Evolutionary conservation across 2,329 filamentous ascomycete species (phyloP).

Genomic region (Ceratocystiopsis brevicomis): DNA sequence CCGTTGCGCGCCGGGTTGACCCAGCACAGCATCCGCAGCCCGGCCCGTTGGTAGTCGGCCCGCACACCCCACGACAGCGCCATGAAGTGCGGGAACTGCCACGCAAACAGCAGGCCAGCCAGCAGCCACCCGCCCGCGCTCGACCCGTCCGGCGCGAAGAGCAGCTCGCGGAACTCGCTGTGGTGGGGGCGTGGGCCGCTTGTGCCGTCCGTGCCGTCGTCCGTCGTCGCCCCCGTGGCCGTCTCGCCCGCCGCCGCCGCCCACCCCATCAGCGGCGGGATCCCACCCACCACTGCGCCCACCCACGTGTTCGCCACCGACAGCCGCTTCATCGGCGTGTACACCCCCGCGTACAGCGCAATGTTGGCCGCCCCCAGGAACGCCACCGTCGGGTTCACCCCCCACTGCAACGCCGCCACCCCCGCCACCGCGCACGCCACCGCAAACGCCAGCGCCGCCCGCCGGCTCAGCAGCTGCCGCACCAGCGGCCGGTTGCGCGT

Average conservation of each 20-base stretch:
- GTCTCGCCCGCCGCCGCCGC: slow-evolving; percentile 81
- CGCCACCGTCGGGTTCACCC: slow-evolving; percentile 86
- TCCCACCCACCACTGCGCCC: slow-evolving; percentile 77
- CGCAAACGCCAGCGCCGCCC: slow-evolving; percentile 61
- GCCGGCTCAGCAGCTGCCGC: slow-evolving; percentile 52
- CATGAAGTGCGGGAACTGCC: slow-evolving; percentile 99
- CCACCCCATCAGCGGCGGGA: slow-evolving; percentile 96
- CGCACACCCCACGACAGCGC: slow-evolving; percentile 74
- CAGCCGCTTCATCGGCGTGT: slow-evolving; percentile 81
- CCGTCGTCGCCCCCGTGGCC: slow-evolving; percentile 34
- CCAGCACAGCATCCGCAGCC: slow-evolving; percentile 62
- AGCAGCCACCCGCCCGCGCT: slow-evolving; percentile 73
- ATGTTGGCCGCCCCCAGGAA: slow-evolving; percentile 75
- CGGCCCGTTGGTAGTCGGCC: slow-evolving; percentile 64
- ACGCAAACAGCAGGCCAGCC: slow-evolving; percentile 68
- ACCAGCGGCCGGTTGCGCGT: slow-evolving; percentile 83
- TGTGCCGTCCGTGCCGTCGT: slow-evolving; percentile 62
- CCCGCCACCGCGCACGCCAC: slow-evolving; percentile 51
- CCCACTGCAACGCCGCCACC: slow-evolving; percentile 58
- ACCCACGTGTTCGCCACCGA: slow-evolving; percentile 87
- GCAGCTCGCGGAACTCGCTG: slow-evolving; percentile 46
- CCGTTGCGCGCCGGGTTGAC: slow-evolving; percentile 70
- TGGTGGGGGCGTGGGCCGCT: slow-evolving; percentile 21
- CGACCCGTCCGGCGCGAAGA: slow-evolving; percentile 44
- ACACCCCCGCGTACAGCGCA: slow-evolving; percentile 71